These are phyloP conservation scores for Metarhizium album DNA, from an alignment of 2,329 filamentous ascomycete genomes.

Conservation along the genomic window DNA sequence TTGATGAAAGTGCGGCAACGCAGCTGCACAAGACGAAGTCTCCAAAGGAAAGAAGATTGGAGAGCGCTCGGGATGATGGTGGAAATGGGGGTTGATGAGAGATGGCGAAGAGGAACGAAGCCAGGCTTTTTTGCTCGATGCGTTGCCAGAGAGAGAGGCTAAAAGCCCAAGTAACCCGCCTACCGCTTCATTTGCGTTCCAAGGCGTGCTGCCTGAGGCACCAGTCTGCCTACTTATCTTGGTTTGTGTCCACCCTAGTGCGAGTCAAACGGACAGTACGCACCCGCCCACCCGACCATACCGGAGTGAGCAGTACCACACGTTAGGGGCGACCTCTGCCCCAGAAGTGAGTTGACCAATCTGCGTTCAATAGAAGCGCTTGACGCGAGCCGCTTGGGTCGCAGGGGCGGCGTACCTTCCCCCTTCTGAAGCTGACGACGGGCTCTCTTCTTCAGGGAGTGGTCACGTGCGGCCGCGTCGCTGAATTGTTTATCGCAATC, in stretches of 20 bases:
- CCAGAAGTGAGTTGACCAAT: neutral
- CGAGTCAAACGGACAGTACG: neutral
- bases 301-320: neutral
- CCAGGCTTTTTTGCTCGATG: conserved; percentile 5
- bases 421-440: no score
- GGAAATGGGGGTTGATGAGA: conserved; percentile 1
- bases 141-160: conserved; percentile 14
- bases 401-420: no score
- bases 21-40: conserved; percentile 4
- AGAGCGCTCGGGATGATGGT: conserved; percentile 2
- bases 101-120: conserved; percentile 9
- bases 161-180: conserved; percentile 11
- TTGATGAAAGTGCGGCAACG: neutral
- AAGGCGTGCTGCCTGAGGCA: conserved; percentile 10
- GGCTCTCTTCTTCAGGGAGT: neutral
- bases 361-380: neutral
- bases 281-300: neutral
- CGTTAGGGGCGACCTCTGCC: neutral
- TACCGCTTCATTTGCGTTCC: conserved; percentile 1
- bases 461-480: neutral
- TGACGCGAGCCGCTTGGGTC: no score
- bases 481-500: neutral
- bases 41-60: conserved; percentile 2
- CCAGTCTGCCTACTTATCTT: no score
- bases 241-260: neutral